Base-by-base conservation (phyloP, 2,329 filamentous ascomycete species). In the Colletotrichum somersetense region DNA sequence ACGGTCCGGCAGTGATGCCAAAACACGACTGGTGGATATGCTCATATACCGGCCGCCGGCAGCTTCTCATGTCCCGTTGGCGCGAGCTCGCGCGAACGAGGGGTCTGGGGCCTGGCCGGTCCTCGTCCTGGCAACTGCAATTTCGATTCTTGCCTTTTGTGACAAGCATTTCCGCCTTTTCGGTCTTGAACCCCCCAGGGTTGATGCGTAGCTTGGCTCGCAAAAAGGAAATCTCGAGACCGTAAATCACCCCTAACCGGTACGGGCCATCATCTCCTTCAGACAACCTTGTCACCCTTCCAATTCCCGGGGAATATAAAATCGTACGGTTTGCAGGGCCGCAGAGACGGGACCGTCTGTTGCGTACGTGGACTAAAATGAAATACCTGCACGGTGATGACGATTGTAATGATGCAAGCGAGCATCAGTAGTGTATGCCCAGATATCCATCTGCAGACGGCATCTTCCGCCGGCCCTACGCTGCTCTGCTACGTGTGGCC, bases 11-110 rank as follows among this genome's bases (percentile, higher is more conserved):
- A 68, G 53, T 67, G 65, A 48, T 53, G 35, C 46, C 46, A 26
- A 62, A 62, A 40, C 52, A 53, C 58, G 68, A 72, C 50, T 59
- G 58, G 65, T 68, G 65, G 65, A 63, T 50, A 2, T 12, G 42
- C 23, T 53, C 53, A 68, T 59, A 55, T 72, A 72, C 58, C 65
- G 69, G 46, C 57, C 56, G 46, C 65, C 65, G 69, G 65, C 69
- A 68, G 23, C 65, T 68, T 58, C n/a, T 68, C 26, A 53, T 55
- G 52, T 42, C 46, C 48, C 59, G 20, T 4, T n/a, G 7, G 44
- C 44, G 44, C 44, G 2, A 6, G 44, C 42, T 5, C 5, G 12
- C 50, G 59, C 59, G 20, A 46, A 12, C 35, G 35, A 11, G 16
- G 7, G 68, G 66, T 35, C 56, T 71, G 30, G 55, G 55, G 18